Conservation (phyloP, 2,329 filamentous ascomycete species). For the Parastagonospora nodorum region DNA sequence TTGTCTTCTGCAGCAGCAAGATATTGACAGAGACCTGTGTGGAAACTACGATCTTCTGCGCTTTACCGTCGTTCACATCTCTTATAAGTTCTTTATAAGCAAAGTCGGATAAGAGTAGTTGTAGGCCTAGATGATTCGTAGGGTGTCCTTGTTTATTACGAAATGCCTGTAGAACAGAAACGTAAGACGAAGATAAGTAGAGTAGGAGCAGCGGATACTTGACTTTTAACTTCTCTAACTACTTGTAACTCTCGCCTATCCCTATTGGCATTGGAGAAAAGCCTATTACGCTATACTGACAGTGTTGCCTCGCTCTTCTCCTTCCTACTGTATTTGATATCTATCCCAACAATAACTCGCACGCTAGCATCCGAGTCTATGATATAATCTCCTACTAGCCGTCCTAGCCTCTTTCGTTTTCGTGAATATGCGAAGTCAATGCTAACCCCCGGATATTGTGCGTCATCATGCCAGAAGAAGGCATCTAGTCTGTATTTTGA, state of each 20-base stretch:
- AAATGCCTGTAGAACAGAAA: background rate
- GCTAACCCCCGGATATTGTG: background rate
- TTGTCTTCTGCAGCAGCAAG: conserved; percentile 16
- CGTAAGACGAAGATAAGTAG: background rate
- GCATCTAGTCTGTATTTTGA: background rate
- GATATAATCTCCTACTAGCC: background rate
- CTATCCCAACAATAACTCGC: background rate
- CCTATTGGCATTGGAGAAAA: background rate
- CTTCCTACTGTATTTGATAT: background rate
- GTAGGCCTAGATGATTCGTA: background rate
- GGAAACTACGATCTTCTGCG: background rate
- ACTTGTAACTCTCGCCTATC: background rate
- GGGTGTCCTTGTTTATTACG: background rate
- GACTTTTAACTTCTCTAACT: background rate
- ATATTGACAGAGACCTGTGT: conserved; percentile 7
- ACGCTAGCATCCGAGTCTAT: background rate
- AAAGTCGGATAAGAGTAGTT: background rate
- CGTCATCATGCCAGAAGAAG: background rate
- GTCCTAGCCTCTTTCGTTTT: background rate
- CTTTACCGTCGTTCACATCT: background rate
- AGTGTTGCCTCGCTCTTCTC: background rate
- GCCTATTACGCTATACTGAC: background rate
- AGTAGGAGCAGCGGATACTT: background rate
- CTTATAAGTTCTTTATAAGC: background rate
- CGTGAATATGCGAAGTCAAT: background rate